Percentiles rank a stretch among this genome's conserved stretches.
Conservation (phyloP, 1,284 basidiomycete genomes). For the Omphalotus olearius region DNA sequence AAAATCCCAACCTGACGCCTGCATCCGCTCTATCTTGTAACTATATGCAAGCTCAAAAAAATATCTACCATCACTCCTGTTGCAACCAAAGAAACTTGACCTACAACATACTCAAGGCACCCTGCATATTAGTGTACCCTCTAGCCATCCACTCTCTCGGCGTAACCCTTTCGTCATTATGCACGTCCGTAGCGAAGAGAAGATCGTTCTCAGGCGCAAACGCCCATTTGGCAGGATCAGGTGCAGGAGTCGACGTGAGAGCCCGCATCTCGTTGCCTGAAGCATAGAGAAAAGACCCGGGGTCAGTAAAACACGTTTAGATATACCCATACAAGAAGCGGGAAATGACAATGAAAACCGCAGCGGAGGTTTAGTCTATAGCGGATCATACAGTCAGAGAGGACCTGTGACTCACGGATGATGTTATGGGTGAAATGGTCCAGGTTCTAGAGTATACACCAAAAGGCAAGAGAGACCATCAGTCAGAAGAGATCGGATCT, state of each 20-base stretch:
- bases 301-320: not conserved
- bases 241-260: constrained; percentile 51
- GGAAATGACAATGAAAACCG: not conserved
- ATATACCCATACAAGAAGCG: no score
- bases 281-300: not conserved
- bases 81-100: no score
- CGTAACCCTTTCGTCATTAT: constrained; percentile 34
- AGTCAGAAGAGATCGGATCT: constrained; percentile 1
- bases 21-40: no score
- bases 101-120: constrained; percentile 21
- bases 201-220: constrained; percentile 57
- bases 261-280: constrained; percentile 55
- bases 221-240: constrained; percentile 52
- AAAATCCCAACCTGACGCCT: no score
- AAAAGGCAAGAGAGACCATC: constrained; percentile 6
- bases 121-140: constrained; percentile 41
- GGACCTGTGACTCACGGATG: constrained; percentile 41
- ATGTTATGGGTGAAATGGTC: constrained; percentile 66
- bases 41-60: no score
- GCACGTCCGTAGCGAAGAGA: constrained; percentile 36
- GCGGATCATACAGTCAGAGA: constrained; percentile 1
- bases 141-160: constrained; percentile 54
- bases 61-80: no score
- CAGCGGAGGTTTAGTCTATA: not conserved
- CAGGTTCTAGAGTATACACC: constrained; percentile 38